These are phyloP conservation scores for Colletotrichum simmondsii DNA, from an alignment of 2,329 filamentous ascomycete species.

Conservation along the genomic window DNA sequence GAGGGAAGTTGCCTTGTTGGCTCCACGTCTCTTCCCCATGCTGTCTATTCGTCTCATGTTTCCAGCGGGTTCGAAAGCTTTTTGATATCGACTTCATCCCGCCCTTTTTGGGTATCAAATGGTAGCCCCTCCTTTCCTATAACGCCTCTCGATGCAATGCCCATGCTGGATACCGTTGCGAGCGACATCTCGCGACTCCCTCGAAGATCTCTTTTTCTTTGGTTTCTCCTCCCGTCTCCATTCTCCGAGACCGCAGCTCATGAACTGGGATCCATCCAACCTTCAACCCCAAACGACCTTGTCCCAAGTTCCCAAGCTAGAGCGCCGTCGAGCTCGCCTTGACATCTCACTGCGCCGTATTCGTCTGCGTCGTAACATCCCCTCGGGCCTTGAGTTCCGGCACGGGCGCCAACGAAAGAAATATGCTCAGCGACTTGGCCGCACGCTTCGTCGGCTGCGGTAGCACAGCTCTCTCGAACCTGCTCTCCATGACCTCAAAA, in stretches of 20 bases:
- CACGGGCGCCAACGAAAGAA: constrained; percentile 65
- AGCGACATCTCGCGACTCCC: neutral
- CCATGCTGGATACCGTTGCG: neutral
- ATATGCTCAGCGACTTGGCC: constrained; percentile 68
- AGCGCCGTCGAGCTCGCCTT: constrained; percentile 25
- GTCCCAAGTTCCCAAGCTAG: no score
- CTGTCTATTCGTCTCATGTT: constrained; percentile 5
- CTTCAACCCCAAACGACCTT: no score
- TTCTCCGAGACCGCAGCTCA: neutral
- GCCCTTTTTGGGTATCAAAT: constrained; percentile 28
- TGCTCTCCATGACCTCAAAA: constrained; percentile 69
- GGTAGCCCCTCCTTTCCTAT: neutral
- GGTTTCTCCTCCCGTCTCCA: neutral
- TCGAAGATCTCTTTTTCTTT: no score
- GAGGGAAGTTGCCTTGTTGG: neutral
- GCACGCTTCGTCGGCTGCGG: constrained; percentile 56
- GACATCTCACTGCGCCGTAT: constrained; percentile 40
- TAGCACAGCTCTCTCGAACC: constrained; percentile 64
- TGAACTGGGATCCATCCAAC: neutral
- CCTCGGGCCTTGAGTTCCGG: constrained; percentile 63
- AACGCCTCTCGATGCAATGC: constrained; percentile 20
- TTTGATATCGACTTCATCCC: neutral
- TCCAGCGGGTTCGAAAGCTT: constrained; percentile 5
- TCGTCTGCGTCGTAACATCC: constrained; percentile 60
- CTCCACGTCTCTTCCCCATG: neutral